Evolutionary conservation across 2,329 filamentous ascomycete species (phyloP).

Genomic region (Rhinocladiella mackenziei): DNA sequence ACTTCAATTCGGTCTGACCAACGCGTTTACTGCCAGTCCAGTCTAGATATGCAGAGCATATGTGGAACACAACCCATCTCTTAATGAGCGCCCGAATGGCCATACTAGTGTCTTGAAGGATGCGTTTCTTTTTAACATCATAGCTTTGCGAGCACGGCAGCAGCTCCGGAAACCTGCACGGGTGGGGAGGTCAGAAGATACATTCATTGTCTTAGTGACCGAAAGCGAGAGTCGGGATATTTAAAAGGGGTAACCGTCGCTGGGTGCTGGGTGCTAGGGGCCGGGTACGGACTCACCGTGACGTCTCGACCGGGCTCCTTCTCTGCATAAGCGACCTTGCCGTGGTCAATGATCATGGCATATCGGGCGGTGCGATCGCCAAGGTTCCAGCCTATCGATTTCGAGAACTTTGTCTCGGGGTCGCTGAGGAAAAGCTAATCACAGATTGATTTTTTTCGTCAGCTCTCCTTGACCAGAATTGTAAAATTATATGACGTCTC

Average conservation of each 20-base stretch:
- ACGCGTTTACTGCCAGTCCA: too few species aligned
- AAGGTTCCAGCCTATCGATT: conserved; percentile 70
- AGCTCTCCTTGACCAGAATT: too few species aligned
- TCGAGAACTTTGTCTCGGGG: conserved; percentile 67
- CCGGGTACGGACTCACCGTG: conserved; percentile 26
- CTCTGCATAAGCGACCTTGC: conserved; percentile 77
- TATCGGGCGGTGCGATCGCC: conserved; percentile 73
- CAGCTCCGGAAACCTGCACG: conserved; percentile 38
- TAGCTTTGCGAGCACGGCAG: conserved; percentile 39
- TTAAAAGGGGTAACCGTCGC: background rate
- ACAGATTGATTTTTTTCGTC: conserved; percentile 12
- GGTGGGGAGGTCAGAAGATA: conserved; percentile 3
- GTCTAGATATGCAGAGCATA: too few species aligned
- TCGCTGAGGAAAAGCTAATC: conserved; percentile 71
- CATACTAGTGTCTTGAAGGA: background rate
- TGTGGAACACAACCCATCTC: too few species aligned
- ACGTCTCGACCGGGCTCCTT: conserved; percentile 52
- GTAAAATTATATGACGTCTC: too few species aligned
- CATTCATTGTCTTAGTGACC: too few species aligned
- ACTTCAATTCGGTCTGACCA: too few species aligned
- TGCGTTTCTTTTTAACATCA: conserved; percentile 26
- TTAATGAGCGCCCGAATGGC: too few species aligned
- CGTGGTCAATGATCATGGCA: conserved; percentile 76
- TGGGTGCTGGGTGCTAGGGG: background rate
- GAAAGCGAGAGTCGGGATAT: background rate